Evolutionary conservation across 371 early-diverging fungal species (phyloP).

Genomic region (Umbelopsis sp.): DNA sequence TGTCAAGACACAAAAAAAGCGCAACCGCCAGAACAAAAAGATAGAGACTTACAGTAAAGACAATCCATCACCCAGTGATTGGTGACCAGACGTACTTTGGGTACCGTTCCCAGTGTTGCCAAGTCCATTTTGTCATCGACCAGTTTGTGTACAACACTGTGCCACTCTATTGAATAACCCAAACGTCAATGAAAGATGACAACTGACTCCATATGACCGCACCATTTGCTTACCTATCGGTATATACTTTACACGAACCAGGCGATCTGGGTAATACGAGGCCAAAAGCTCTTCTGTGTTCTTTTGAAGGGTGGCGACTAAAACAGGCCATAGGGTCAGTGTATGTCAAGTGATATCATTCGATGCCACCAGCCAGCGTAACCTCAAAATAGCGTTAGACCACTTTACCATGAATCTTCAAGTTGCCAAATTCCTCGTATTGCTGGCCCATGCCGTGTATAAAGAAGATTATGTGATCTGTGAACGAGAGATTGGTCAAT

Average conservation of each 20-base stretch:
- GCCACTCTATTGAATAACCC: conserved; percentile 54
- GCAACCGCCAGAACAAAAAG: too few relatives aligned
- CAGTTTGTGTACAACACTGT: conserved; percentile 56
- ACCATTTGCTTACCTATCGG: conserved; percentile 38
- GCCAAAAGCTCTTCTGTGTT: conserved; percentile 53
- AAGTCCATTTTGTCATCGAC: conserved; percentile 48
- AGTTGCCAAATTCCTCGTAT: conserved; percentile 55
- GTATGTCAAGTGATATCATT: background rate
- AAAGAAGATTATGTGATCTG: conserved; percentile 60
- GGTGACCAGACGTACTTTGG: conserved; percentile 53
- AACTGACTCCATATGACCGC: too few relatives aligned
- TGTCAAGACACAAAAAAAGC: too few relatives aligned
- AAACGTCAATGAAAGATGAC: background rate
- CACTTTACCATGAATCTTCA: conserved; percentile 50
- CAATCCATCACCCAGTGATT: conserved; percentile 52
- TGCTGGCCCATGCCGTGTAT: conserved; percentile 77
- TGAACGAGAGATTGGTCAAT: conserved; percentile 5
- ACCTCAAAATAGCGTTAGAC: background rate
- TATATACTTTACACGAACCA: conserved; percentile 52
- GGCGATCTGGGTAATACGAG: conserved; percentile 47
- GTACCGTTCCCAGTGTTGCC: conserved; percentile 45
- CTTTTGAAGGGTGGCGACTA: conserved; percentile 54
- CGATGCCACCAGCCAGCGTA: too few relatives aligned
- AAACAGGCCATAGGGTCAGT: background rate
- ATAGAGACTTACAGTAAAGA: conserved; percentile 42